These are phyloP conservation scores for Rubus parviflorus DNA, from an alignment of 306 rosid genomes.

Conservation along the genomic window DNA sequence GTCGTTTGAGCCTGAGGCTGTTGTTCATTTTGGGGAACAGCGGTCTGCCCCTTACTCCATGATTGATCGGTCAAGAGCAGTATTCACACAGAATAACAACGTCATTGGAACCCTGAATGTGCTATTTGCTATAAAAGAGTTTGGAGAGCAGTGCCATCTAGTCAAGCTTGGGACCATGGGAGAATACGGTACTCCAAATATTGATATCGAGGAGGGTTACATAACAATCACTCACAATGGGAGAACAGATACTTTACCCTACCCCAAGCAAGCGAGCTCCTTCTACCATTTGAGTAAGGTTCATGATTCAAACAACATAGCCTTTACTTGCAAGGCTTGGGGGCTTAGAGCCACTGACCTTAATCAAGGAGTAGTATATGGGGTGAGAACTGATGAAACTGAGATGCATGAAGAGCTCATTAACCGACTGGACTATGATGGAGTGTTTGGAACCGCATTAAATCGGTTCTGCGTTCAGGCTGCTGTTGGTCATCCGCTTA, in stretches of 20 bases:
- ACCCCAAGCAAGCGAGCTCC: conserved; percentile 97
- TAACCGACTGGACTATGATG: conserved; percentile 92
- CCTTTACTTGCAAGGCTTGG: conserved; percentile 99
- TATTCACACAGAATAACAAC: conserved; percentile 85
- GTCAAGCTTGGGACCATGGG: conserved; percentile 99
- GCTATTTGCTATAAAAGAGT: conserved; percentile 94
- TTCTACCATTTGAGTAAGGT: conserved; percentile 97
- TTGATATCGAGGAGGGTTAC: conserved; percentile 96
- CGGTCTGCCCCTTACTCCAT: conserved; percentile 94
- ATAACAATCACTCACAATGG: conserved; percentile 95
- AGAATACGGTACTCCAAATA: conserved; percentile 96
- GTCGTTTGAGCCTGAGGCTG: conserved; percentile 88
- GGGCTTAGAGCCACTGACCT: conserved; percentile 95
- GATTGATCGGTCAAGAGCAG: conserved; percentile 95
- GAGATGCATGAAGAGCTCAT: conserved; percentile 76
- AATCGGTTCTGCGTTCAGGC: conserved; percentile 97
- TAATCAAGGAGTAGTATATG: conserved; percentile 97
- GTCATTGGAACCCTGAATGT: conserved; percentile 92
- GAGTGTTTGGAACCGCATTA: conserved; percentile 91
- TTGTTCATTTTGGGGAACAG: conserved; percentile 94
- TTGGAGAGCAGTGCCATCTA: conserved; percentile 76
- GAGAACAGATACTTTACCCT: conserved; percentile 90
- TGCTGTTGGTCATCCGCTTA: conserved; percentile 95
- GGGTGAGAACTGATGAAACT: conserved; percentile 81
- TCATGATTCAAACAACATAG: conserved; percentile 92